Conservation (phyloP, 2,329 filamentous ascomycete genomes). For the Microdochium nivale region DNA sequence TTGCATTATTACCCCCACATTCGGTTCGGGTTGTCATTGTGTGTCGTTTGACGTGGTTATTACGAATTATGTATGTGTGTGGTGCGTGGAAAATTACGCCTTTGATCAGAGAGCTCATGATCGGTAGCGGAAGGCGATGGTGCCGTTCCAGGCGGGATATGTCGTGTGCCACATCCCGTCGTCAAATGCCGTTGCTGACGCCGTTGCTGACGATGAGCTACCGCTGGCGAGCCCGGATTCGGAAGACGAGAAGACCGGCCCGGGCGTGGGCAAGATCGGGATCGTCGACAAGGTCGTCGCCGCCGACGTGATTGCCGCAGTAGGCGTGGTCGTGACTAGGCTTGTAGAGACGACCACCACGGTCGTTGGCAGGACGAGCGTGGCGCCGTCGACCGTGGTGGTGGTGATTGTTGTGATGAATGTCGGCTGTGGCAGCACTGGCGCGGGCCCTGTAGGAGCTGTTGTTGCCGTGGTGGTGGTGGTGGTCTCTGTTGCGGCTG, state of each 20-base stretch:
- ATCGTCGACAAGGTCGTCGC: background rate
- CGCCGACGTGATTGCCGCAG: background rate
- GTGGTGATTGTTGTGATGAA: constrained; percentile 7
- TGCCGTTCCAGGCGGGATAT: constrained; percentile 35
- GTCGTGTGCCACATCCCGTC: constrained; percentile 37
- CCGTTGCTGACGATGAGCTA: constrained; percentile 5
- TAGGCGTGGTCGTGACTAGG: constrained; percentile 3
- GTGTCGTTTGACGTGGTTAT: too few relatives aligned
- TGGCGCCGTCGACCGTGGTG: constrained; percentile 5
- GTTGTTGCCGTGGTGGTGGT: constrained; percentile 4
- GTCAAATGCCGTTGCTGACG: constrained; percentile 23
- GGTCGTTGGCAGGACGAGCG: constrained; percentile 3
- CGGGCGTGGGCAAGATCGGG: background rate
- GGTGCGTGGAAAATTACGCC: too few relatives aligned
- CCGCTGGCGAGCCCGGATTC: constrained; percentile 4
- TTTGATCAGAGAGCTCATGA: too few relatives aligned
- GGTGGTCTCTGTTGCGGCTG: constrained; percentile 5
- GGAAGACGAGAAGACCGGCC: background rate
- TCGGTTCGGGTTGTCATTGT: too few relatives aligned
- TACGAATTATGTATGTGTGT: too few relatives aligned
- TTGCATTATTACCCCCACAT: too few relatives aligned
- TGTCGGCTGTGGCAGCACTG: background rate
- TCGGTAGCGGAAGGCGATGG: constrained; percentile 12
- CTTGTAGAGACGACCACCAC: constrained; percentile 2
- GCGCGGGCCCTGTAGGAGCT: background rate